These are phyloP conservation scores for Trebouxia sp. DNA, from an alignment of 139 green algal genomes.

Conservation along the genomic window DNA sequence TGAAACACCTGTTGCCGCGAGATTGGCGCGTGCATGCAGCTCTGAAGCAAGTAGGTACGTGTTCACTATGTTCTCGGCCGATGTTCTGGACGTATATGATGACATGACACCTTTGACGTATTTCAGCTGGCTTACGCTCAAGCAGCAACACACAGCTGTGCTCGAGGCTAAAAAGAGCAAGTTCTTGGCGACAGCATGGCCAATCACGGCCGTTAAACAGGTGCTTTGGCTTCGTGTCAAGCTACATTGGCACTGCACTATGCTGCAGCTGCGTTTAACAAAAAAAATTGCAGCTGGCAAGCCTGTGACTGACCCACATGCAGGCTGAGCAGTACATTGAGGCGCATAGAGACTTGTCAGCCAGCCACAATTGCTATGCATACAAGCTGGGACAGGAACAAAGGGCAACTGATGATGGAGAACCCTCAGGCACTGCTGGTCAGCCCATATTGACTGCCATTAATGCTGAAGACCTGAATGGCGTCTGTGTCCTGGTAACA, in stretches of 20 bases:
- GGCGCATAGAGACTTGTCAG: constrained; percentile 45
- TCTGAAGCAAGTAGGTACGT: background rate
- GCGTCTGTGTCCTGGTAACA: constrained; percentile 73
- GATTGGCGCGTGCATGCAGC: background rate
- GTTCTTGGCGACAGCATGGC: constrained; percentile 77
- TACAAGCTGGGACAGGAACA: constrained; percentile 49
- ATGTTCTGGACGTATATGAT: background rate
- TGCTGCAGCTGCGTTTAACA: background rate
- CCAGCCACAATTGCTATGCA: constrained; percentile 85
- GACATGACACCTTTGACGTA: background rate
- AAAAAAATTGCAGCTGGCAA: background rate
- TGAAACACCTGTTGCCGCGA: background rate
- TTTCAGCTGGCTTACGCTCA: constrained; percentile 1
- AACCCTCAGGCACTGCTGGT: constrained; percentile 83
- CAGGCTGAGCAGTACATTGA: constrained; percentile 61
- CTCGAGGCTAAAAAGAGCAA: constrained; percentile 69
- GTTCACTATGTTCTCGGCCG: background rate
- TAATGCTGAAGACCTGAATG: constrained; percentile 69
- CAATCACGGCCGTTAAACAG: constrained; percentile 48
- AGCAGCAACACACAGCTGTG: background rate
- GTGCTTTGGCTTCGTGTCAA: background rate
- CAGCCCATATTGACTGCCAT: constrained; percentile 83
- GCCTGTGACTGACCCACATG: background rate
- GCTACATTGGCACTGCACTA: background rate
- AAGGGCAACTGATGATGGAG: constrained; percentile 81